Evolutionary conservation across 208 protist genomes (phyloP).

Genomic region (Wallacemonas sp.): DNA sequence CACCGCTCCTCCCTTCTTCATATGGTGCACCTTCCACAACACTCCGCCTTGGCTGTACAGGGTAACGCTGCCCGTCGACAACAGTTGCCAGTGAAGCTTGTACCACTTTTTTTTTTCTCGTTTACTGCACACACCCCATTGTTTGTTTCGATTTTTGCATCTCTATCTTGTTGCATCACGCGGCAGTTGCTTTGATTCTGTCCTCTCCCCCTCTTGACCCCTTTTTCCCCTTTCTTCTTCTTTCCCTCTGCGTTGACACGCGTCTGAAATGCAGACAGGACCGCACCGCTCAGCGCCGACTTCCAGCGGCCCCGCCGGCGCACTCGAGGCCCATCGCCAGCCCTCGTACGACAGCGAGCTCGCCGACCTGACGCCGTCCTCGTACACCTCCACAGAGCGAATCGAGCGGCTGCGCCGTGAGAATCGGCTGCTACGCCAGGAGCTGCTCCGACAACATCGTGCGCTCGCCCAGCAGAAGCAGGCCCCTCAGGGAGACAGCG

Average conservation of each 20-base stretch:
- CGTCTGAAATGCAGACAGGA: too few species aligned
- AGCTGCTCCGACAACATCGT: constrained; percentile 45
- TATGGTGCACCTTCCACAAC: constrained; percentile 21
- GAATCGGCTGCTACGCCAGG: constrained; percentile 50
- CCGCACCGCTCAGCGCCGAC: not conserved
- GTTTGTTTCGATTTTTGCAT: not conserved
- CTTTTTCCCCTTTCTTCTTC: too few species aligned
- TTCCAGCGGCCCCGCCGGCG: too few species aligned
- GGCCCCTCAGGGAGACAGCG: not conserved
- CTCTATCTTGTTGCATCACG: not conserved
- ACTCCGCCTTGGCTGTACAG: constrained; percentile 3
- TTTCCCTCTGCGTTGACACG: too few species aligned
- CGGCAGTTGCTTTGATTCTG: too few species aligned
- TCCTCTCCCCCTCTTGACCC: not conserved
- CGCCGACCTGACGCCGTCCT: not conserved
- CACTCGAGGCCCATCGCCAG: not conserved
- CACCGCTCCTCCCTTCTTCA: constrained; percentile 16
- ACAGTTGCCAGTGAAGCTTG: not conserved
- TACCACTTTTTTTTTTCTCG: constrained; percentile 2
- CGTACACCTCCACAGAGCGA: not conserved
- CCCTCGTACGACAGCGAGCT: not conserved
- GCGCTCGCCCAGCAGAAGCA: not conserved
- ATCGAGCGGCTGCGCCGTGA: constrained; percentile 35
- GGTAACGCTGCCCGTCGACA: not conserved
- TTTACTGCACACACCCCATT: not conserved